Evolutionary conservation across 345 rosid species (phyloP).

Genomic region (Garcia nutans): DNA sequence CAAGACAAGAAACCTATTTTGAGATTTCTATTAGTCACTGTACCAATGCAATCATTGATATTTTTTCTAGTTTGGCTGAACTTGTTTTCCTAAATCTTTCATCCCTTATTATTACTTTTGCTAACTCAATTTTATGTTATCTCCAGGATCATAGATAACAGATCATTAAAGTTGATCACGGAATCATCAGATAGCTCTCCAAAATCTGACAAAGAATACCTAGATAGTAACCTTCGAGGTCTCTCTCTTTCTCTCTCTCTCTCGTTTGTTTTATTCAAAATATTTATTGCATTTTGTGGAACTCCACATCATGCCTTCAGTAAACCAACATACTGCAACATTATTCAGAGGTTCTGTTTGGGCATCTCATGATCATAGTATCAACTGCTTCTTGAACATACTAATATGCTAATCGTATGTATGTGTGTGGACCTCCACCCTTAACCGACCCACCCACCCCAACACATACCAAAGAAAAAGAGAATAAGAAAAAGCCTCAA

Average conservation of each 20-base stretch:
- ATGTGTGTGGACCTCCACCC: too few species aligned
- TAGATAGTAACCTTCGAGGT: slow-evolving; percentile 76
- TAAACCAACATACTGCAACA: background rate
- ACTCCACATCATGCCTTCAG: background rate
- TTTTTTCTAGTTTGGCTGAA: background rate
- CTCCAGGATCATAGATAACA: slow-evolving; percentile 86
- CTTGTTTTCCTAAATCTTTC: background rate
- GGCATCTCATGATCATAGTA: background rate
- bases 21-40: background rate
- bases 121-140: slow-evolving; percentile 15
- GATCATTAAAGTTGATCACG: slow-evolving; percentile 75
- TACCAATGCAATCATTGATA: background rate
- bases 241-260: slow-evolving; percentile 18
- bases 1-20: background rate
- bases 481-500: background rate
- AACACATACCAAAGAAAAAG: too few species aligned
- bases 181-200: slow-evolving; percentile 65
- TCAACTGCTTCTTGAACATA: background rate
- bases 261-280: background rate
- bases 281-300: slow-evolving; percentile 8
- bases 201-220: slow-evolving; percentile 48
- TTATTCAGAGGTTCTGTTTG: background rate
- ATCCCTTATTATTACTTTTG: slow-evolving; percentile 10
- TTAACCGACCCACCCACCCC: too few species aligned
- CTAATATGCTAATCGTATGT: background rate